A percentile compares a stretch with the other conserved stretches of the same genome.
Conservation (phyloP, 257 asterid genomes). For the Nicotiana paniculata region DNA sequence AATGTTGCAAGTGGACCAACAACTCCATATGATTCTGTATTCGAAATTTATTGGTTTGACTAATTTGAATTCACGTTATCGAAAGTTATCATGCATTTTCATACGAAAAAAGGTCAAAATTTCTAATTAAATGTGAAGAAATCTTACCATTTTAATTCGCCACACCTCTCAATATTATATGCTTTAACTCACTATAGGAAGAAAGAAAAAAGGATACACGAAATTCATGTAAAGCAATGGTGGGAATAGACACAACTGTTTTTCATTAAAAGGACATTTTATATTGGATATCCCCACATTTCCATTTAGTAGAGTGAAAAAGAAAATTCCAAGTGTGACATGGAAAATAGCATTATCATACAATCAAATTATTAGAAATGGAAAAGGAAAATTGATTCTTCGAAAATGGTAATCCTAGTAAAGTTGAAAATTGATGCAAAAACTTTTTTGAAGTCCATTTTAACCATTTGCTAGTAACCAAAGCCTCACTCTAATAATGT, state of each 20-base stretch:
- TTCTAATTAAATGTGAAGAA: too few relatives aligned
- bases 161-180: not conserved
- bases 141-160: too few relatives aligned
- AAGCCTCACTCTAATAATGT: too few relatives aligned
- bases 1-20: not conserved
- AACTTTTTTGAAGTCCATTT: not conserved
- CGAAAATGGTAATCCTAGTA: not conserved
- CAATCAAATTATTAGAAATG: not conserved
- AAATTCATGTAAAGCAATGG: not conserved
- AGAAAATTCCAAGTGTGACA: not conserved
- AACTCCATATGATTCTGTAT: not conserved
- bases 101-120: too few relatives aligned
- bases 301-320: not conserved
- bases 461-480: not conserved
- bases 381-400: not conserved
- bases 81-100: too few relatives aligned
- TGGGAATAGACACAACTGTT: not conserved
- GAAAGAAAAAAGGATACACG: not conserved
- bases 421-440: not conserved
- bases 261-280: not conserved
- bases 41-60: not conserved
- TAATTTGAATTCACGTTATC: not conserved
- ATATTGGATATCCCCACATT: not conserved
- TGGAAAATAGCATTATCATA: not conserved
- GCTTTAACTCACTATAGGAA: not conserved